Evolutionary conservation across 345 rosid genomes (phyloP).

Genomic region (Psidium friedrichsthalianum): DNA sequence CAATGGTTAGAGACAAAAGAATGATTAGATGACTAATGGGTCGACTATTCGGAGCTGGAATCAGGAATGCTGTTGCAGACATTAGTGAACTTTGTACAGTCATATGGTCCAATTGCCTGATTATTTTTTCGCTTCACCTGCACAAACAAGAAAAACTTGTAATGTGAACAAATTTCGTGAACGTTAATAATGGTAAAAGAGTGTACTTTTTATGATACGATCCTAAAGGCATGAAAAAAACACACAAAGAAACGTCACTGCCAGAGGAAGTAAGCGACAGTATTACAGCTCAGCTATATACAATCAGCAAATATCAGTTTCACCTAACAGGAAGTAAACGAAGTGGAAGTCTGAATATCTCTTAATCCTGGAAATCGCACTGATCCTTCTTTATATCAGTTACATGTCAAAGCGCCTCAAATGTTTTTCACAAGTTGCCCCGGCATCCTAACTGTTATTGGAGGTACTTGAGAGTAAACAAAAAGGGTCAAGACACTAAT

Average conservation of each 20-base stretch:
- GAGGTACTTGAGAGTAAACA: background rate
- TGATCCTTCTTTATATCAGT: background rate
- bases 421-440: background rate
- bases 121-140: conserved; percentile 67
- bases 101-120: conserved; percentile 80
- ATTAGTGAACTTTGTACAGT: conserved; percentile 81
- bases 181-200: background rate
- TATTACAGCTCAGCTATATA: background rate
- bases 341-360: background rate
- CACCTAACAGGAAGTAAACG: background rate
- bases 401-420: background rate
- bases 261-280: background rate
- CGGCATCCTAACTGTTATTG: background rate
- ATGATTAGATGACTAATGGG: background rate
- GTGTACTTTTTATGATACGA: background rate
- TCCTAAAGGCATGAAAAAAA: background rate
- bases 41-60: background rate
- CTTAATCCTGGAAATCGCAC: background rate
- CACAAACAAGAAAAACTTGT: background rate
- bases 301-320: background rate
- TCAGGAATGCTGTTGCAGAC: background rate
- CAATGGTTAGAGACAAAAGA: background rate
- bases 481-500: background rate
- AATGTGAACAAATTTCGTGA: background rate
- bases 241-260: background rate